Conservation (phyloP, 192 early-diverging fungal genomes). For the Coemansia javaensis region DNA sequence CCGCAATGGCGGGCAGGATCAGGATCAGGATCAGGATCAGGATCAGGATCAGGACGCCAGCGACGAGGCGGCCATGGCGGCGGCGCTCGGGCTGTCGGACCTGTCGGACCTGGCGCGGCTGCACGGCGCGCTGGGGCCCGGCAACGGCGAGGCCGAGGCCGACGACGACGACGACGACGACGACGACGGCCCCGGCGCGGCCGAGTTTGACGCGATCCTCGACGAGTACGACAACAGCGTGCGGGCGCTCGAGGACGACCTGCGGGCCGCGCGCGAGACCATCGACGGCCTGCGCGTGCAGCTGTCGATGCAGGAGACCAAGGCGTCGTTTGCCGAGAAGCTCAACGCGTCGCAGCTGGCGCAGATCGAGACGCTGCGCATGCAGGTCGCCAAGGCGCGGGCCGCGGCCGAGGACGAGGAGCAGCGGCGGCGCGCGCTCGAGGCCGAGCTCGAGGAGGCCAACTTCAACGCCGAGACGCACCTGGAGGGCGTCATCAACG, state of each 20-base stretch:
- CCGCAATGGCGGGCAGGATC: too few relatives aligned
- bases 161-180: constrained; percentile 13
- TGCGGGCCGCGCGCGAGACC: constrained; percentile 55
- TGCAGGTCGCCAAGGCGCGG: constrained; percentile 34
- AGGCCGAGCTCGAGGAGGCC: constrained; percentile 55
- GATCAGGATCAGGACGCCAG: too few relatives aligned
- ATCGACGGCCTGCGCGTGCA: constrained; percentile 54
- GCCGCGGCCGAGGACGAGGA: constrained; percentile 46
- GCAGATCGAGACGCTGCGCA: constrained; percentile 47
- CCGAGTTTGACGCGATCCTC: constrained; percentile 63
- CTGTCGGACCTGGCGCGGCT: constrained; percentile 29
- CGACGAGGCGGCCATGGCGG: too few relatives aligned
- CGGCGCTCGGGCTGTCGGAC: too few relatives aligned
- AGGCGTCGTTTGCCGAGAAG: constrained; percentile 48
- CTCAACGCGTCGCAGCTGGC: constrained; percentile 45
- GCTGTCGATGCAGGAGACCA: constrained; percentile 56
- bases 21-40: too few relatives aligned
- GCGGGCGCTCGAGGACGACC: constrained; percentile 56
- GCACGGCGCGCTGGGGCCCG: constrained; percentile 15
- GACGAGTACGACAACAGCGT: constrained; percentile 68
- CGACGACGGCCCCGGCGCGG: constrained; percentile 39
- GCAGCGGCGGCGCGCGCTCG: constrained; percentile 45
- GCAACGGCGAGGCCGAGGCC: too few relatives aligned
- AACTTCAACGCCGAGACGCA: constrained; percentile 31
- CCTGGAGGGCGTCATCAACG: constrained; percentile 16